Conservation (phyloP, 225 moss, liverwort and hornwort species). For the Asterella californica region DNA sequence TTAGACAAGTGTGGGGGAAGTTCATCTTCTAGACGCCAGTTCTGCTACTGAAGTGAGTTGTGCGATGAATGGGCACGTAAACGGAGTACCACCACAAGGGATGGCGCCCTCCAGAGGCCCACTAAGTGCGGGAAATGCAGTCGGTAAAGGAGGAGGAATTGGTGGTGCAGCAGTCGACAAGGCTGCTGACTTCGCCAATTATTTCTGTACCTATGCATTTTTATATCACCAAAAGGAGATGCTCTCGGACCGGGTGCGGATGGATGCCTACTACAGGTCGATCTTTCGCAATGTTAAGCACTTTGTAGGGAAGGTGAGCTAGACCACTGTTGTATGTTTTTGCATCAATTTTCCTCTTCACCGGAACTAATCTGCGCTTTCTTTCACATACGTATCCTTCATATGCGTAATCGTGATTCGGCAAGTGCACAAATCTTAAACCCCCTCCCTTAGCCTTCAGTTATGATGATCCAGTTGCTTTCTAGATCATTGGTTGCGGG, state of each 20-base stretch:
- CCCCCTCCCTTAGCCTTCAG: too few relatives aligned
- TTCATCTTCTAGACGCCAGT: background rate
- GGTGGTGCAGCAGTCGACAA: conserved; percentile 47
- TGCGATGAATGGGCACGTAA: conserved; percentile 70
- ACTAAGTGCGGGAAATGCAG: conserved; percentile 6
- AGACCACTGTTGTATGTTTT: background rate
- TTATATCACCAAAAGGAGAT: conserved; percentile 98
- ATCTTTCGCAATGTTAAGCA: conserved; percentile 74
- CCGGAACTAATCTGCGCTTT: too few relatives aligned
- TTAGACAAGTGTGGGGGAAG: background rate
- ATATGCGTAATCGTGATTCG: too few relatives aligned
- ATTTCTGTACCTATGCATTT: conserved; percentile 94
- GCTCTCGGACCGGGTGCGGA: conserved; percentile 93
- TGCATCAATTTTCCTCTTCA: background rate
- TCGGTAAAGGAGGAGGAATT: conserved; percentile 38
- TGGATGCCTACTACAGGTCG: conserved; percentile 80
- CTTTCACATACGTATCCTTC: too few relatives aligned
- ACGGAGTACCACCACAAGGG: conserved; percentile 38
- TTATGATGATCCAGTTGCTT: too few relatives aligned
- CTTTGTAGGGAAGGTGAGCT: conserved; percentile 73
- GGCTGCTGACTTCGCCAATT: conserved; percentile 94
- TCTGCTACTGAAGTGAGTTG: background rate
- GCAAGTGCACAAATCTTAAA: too few relatives aligned
- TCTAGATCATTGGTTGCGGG: too few relatives aligned
- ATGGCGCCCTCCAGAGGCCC: conserved; percentile 44